Base-by-base conservation (phyloP, 2,329 filamentous ascomycete genomes). In the Dendrostoma leiphaemia region DNA sequence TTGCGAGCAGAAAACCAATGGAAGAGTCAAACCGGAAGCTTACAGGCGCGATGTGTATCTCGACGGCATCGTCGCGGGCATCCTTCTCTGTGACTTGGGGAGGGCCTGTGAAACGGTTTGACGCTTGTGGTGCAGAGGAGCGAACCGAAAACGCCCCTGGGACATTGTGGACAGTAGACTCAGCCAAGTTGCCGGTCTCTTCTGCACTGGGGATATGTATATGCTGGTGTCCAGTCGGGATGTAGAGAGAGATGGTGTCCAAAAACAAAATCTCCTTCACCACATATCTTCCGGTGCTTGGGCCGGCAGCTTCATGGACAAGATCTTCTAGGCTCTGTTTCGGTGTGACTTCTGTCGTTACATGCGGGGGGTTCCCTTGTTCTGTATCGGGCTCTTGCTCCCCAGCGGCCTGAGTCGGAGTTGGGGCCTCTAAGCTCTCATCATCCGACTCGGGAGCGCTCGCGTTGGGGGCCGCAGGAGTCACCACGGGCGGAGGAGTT, bases 101-200 rank as follows among this genome's bases (percentile, higher is more conserved):
- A 19, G 46, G 31, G 26, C 38, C 12, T 24, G 59, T 54, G 19
- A 44, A 19, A 21, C 24, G 60, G 48, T 51, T 44, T 26, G 52
- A 37, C 41, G 58, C 24, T 26, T 58, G 29, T 38, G 44, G 50
- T 24, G 49, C 29, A 13, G 55, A 34, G 4, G 65, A 62, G 53
- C 78, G 68, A 2, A 81, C 69, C 0, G 83, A 87, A 64, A 87
- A 87, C 2, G 84, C 77, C 1, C 84, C 85, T 1, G 84, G 84
- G 3, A 85, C 65, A 61, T 84, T 74, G 0, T 48, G 56, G 21
- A 32, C 29, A 19, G 43, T 19, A 2, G 44, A 58, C 17, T 58
- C 40, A 23, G 48, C 56, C 32, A 57, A 28, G 15, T 34, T 21
- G 13, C 48, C 26, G 10, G 44, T 19, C 44, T 19, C 35, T 7